Percentiles rank a stretch among this genome's conserved stretches.
phyloP scores from a whole-genome alignment of 352 stramenopile genomes.

The Pythium guiyangense region DNA sequence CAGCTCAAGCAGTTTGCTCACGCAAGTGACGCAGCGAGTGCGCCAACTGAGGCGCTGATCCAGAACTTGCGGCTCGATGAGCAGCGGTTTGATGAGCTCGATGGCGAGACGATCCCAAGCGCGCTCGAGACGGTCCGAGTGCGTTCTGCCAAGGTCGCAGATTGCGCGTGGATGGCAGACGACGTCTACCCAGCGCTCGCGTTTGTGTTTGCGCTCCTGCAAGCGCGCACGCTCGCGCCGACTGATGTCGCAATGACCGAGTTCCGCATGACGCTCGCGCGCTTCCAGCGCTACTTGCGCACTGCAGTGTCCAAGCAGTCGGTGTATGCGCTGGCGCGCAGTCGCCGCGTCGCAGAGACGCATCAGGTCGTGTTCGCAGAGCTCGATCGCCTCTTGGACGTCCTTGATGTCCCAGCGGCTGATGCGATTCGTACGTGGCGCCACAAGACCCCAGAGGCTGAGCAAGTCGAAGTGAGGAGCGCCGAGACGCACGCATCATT shows the following conservation, averaged over 20 bases:
- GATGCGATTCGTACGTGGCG: conserved; percentile 4
- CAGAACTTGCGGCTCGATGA: background rate
- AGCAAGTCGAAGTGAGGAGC: background rate
- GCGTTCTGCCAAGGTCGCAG: background rate
- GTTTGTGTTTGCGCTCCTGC: background rate
- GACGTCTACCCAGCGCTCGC: background rate
- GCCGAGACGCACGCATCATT: background rate
- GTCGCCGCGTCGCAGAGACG: conserved; percentile 1
- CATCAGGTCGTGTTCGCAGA: conserved; percentile 5
- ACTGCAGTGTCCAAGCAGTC: background rate
- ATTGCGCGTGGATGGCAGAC: background rate
- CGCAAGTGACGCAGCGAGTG: background rate
- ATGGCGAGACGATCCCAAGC: background rate
- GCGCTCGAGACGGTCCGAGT: background rate
- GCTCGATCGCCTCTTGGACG: conserved; percentile 3
- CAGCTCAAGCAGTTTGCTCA: background rate
- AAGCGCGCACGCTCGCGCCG: background rate
- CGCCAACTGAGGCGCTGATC: background rate
- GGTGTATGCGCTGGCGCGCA: background rate
- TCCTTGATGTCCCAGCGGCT: background rate
- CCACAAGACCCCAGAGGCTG: background rate
- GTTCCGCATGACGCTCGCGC: background rate
- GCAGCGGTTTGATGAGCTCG: background rate
- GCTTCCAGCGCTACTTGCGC: conserved; percentile 1
- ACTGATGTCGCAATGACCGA: background rate